These are phyloP conservation scores for Coniochaeta sp. DNA, from an alignment of 2,329 filamentous ascomycete species.

Conservation along the genomic window DNA sequence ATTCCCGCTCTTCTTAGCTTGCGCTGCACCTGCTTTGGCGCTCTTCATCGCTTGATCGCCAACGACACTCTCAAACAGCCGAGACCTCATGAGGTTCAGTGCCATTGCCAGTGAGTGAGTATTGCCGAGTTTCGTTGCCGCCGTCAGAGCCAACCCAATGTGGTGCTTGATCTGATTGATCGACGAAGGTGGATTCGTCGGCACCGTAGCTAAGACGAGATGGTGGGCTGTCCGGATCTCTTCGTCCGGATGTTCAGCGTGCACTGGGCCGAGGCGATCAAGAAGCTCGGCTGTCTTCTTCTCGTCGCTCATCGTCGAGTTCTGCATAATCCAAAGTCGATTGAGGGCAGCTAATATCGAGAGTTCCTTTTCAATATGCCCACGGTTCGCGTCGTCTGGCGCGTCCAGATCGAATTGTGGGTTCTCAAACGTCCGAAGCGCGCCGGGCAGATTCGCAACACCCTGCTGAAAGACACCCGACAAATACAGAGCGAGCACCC, in stretches of 20 bases:
- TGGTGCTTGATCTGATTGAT: constrained; percentile 73
- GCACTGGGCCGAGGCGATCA: constrained; percentile 58
- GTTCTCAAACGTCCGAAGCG: constrained; percentile 59
- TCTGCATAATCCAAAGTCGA: constrained; percentile 64
- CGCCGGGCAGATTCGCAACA: constrained; percentile 61
- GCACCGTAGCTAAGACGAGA: constrained; percentile 62
- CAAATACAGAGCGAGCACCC: constrained; percentile 61
- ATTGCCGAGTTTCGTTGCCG: constrained; percentile 63
- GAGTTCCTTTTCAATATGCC: constrained; percentile 48
- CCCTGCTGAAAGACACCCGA: constrained; percentile 70
- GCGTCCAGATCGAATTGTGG: constrained; percentile 45
- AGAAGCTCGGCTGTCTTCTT: constrained; percentile 53
- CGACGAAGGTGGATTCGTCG: constrained; percentile 52
- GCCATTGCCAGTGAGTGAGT: constrained; percentile 75
- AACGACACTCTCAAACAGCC: constrained; percentile 75
- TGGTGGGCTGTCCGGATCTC: constrained; percentile 74
- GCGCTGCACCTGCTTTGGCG: constrained; percentile 58
- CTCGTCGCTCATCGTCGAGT: constrained; percentile 49
- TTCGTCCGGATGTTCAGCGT: constrained; percentile 60
- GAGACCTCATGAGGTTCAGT: constrained; percentile 75
- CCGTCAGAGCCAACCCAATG: constrained; percentile 64
- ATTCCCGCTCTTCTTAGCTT: constrained; percentile 64
- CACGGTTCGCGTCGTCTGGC: constrained; percentile 23
- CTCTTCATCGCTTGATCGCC: constrained; percentile 75
- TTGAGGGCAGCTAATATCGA: constrained; percentile 61